A percentile compares a stretch with the other conserved stretches of the same genome.
These are phyloP conservation scores for Heteromeles arbutifolia DNA, from an alignment of 306 rosid species.

Conservation along the genomic window DNA sequence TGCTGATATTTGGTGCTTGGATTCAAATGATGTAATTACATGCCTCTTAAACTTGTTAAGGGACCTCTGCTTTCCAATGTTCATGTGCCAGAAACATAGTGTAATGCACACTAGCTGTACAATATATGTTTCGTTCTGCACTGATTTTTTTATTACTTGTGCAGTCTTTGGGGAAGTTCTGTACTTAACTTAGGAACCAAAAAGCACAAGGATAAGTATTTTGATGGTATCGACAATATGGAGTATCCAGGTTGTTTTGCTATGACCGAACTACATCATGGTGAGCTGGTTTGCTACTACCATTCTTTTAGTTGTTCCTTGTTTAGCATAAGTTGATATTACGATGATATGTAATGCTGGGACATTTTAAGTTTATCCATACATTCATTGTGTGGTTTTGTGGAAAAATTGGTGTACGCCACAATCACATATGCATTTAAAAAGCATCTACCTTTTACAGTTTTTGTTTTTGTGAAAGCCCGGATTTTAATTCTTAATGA, in stretches of 20 bases:
- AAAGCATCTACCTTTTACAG: background rate
- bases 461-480: background rate
- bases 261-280: slow-evolving; percentile 96
- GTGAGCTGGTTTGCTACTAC: slow-evolving; percentile 26
- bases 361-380: background rate
- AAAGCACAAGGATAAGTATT: slow-evolving; percentile 86
- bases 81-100: background rate
- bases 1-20: background rate
- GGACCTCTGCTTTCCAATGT: background rate
- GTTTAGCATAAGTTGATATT: background rate
- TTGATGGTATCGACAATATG: slow-evolving; percentile 76
- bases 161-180: slow-evolving; percentile 97
- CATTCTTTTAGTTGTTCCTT: background rate
- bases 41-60: background rate
- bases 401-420: background rate
- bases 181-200: slow-evolving; percentile 84
- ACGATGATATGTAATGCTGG: background rate
- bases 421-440: background rate
- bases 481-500: background rate
- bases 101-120: background rate
- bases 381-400: background rate
- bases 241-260: slow-evolving; percentile 93
- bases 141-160: background rate
- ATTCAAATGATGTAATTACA: background rate
- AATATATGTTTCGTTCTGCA: background rate